Evolutionary conservation across 148 eudicot genomes (phyloP).

Genomic region (Bassia scoparia): DNA sequence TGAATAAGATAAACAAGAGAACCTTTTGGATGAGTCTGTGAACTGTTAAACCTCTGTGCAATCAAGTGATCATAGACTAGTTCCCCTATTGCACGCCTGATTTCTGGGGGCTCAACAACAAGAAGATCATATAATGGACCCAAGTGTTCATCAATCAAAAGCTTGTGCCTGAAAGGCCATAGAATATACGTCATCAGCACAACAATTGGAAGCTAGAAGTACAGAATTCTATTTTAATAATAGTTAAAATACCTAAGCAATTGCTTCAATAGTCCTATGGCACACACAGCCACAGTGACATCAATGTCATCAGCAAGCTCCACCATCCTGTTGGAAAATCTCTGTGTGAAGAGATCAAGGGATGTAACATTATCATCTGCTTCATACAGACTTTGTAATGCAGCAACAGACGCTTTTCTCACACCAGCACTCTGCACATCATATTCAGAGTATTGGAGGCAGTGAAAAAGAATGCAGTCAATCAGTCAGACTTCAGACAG

Average conservation of each 20-base stretch:
- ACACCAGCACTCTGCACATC: slow-evolving; percentile 75
- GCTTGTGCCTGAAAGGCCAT: slow-evolving; percentile 70
- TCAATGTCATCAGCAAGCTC: slow-evolving; percentile 98
- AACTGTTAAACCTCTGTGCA: slow-evolving; percentile 70
- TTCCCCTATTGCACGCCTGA: slow-evolving; percentile 94
- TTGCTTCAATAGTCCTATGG: slow-evolving; percentile 88
- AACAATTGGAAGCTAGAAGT: slow-evolving; percentile 8
- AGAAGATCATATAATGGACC: slow-evolving; percentile 90
- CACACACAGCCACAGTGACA: slow-evolving; percentile 89
- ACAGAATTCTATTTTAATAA: not conserved
- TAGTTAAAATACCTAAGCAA: slow-evolving; percentile 54
- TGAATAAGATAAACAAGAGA: not conserved
- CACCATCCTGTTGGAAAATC: slow-evolving; percentile 88
- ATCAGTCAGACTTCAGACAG: slow-evolving; percentile 13
- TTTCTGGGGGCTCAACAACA: slow-evolving; percentile 93
- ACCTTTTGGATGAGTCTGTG: slow-evolving; percentile 69
- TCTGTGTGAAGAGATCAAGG: slow-evolving; percentile 89
- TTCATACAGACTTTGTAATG: slow-evolving; percentile 88
- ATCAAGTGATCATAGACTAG: slow-evolving; percentile 95
- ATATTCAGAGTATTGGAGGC: slow-evolving; percentile 8
- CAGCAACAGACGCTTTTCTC: slow-evolving; percentile 79
- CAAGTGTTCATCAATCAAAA: slow-evolving; percentile 79
- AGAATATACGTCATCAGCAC: slow-evolving; percentile 22
- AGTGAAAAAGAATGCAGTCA: slow-evolving; percentile 4
- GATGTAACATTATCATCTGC: slow-evolving; percentile 95